These are phyloP conservation scores for Paramecium biaurelia DNA, from an alignment of 73 alveolate species.

Conservation along the genomic window DNA sequence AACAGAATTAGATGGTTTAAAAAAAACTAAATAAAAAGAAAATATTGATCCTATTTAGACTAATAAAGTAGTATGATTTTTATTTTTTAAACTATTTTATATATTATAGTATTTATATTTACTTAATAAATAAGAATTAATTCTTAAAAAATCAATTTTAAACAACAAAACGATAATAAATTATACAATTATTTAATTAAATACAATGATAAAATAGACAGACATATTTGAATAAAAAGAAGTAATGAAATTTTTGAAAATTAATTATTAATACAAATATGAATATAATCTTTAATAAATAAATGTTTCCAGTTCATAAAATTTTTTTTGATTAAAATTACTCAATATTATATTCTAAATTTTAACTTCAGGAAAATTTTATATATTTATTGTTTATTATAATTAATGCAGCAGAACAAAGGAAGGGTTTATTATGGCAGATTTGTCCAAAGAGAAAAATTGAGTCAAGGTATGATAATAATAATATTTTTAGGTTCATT, in stretches of 20 bases:
- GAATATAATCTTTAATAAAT: not conserved
- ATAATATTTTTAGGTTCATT: constrained; percentile 87
- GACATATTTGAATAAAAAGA: no score
- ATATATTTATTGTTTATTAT: not conserved
- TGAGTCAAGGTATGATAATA: not conserved
- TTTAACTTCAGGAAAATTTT: not conserved
- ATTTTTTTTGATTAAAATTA: not conserved
- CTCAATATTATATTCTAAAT: not conserved
- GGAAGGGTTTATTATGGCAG: constrained; percentile 1
- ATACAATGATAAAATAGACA: no score
- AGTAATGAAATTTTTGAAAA: not conserved
- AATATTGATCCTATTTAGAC: not conserved
- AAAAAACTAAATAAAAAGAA: not conserved
- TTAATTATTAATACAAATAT: not conserved
- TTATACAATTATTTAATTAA: no score
- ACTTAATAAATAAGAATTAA: not conserved
- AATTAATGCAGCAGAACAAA: not conserved
- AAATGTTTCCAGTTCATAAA: no score
- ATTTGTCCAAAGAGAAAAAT: constrained; percentile 23
- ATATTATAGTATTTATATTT: not conserved
- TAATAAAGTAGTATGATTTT: not conserved
- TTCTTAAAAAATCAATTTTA: not conserved
- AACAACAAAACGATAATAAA: not conserved
- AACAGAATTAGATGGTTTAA: constrained; percentile 42
- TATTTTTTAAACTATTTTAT: not conserved